Conservation (phyloP, 495 filamentous ascomycete species). For the Penicillium pancosmium region DNA sequence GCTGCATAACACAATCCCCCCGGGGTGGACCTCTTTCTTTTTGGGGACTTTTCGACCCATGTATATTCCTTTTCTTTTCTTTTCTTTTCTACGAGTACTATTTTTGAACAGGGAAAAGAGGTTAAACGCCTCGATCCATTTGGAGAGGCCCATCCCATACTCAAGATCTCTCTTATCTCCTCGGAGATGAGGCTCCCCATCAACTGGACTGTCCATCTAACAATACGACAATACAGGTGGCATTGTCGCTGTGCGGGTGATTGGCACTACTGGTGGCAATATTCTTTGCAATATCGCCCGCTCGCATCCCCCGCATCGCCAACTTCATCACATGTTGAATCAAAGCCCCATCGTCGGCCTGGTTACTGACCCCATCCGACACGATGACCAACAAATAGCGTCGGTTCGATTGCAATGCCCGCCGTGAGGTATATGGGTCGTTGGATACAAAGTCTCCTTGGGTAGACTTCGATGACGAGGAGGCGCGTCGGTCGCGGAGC, state of each 20-base stretch:
- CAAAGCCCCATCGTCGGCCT: constrained; percentile 30
- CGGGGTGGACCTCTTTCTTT: constrained; percentile 2
- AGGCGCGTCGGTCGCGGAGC: constrained; percentile 16
- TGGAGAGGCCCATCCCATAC: too few relatives aligned
- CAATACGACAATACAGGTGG: constrained; percentile 38
- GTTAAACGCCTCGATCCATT: too few relatives aligned
- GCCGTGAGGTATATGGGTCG: constrained; percentile 33
- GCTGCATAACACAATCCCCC: constrained; percentile 25
- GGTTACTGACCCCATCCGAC: constrained; percentile 40
- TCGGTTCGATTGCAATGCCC: constrained; percentile 24
- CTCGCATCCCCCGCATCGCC: constrained; percentile 34
- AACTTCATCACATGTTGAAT: constrained; percentile 40
- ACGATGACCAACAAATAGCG: constrained; percentile 37
- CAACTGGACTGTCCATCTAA: constrained; percentile 27
- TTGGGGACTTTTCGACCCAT: background rate
- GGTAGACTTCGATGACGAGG: constrained; percentile 22
- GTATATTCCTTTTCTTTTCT: background rate
- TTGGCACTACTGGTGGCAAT: constrained; percentile 23
- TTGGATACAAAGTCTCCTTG: constrained; percentile 40
- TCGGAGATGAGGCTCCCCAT: background rate
- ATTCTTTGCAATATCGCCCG: constrained; percentile 35
- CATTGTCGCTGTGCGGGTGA: constrained; percentile 33
- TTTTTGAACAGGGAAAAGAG: background rate
- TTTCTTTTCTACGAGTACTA: background rate
- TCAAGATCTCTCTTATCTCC: too few relatives aligned